Evolutionary conservation across 139 green algal genomes (phyloP), one percentile per base, ranked within the genome.

Genomic region (Diplosphaera chodatii): DNA sequence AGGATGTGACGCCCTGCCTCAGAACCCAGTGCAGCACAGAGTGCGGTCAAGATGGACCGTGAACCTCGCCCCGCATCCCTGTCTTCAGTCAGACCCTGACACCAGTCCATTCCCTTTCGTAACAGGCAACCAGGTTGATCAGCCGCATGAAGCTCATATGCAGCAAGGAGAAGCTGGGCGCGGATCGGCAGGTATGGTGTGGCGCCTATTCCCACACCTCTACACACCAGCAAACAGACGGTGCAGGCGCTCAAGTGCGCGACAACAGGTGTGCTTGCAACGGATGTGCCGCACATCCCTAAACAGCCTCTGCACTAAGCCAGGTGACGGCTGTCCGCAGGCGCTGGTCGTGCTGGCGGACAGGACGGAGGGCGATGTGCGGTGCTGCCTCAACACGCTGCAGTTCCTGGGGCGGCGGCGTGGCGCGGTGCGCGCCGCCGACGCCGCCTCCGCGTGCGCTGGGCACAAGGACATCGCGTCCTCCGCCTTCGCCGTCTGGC

Each of bases 341-440:
- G 87, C 87, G 23, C 74, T 95, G 71, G 72, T 66, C 8, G 55
- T 67, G 29, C 67, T 95, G 55, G 77, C 63, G 22, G 79, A 88
- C 29, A 68, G 77, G 27, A 69, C 79, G 48, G 83, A 91, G 10
- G 74, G 82, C 32, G 95, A 99, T 83, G 87, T 98, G 48, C 83
- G 95, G 20, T 72, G 91, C 10, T 96, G 88, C 81, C 86, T 99
- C 27, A 96, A 99, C 84, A 94, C 92, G 21, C 84, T 99, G 69
- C 94, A 99, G 83, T 76, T 80, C 55, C 64, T 80, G 69, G 64
- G 69, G 31, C 41, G 65, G 21, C 67, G 34, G 15, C 28, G 15
- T 1, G 21, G 55, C 18, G 48, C 28, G 16, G 66, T 88, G 32
- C 72, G 70, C 20, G 27, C 70, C 62, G 72, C 76, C 3, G 76